Conservation (phyloP, 78 protist genomes). For the Dictyostelium brefeldianum region DNA sequence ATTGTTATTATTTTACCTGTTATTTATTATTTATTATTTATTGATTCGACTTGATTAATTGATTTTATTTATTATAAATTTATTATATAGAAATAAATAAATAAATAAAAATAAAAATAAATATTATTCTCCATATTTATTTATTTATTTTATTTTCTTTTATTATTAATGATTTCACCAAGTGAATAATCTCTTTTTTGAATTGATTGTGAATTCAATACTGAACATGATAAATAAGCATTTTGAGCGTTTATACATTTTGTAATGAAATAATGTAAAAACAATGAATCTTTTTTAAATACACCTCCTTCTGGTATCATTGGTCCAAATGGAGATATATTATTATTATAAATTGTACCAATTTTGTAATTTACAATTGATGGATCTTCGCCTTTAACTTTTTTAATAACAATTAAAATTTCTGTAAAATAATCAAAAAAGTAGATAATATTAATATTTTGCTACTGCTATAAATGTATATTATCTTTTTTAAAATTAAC, state of each 20-base stretch:
- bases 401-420: conserved; percentile 43
- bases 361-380: conserved; percentile 23
- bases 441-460: no score
- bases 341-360: conserved; percentile 12
- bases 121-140: no score
- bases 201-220: neutral
- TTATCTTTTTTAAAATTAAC: no score
- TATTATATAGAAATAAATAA: no score
- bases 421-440: no score
- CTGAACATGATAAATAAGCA: conserved; percentile 10
- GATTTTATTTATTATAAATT: no score
- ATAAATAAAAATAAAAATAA: no score
- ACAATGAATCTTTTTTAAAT: conserved; percentile 20
- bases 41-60: no score
- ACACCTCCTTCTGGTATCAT: conserved; percentile 24
- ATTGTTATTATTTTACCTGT: no score
- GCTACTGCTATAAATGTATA: no score
- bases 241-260: conserved; percentile 35
- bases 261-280: conserved; percentile 18
- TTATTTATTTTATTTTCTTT: neutral
- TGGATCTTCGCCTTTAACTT: conserved; percentile 57
- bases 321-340: conserved; percentile 37
- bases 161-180: neutral
- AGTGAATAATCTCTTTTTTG: neutral
- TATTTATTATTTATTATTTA: no score